These are phyloP conservation scores for Phtheirospermum japonicum DNA, from an alignment of 257 asterid species.

Conservation along the genomic window DNA sequence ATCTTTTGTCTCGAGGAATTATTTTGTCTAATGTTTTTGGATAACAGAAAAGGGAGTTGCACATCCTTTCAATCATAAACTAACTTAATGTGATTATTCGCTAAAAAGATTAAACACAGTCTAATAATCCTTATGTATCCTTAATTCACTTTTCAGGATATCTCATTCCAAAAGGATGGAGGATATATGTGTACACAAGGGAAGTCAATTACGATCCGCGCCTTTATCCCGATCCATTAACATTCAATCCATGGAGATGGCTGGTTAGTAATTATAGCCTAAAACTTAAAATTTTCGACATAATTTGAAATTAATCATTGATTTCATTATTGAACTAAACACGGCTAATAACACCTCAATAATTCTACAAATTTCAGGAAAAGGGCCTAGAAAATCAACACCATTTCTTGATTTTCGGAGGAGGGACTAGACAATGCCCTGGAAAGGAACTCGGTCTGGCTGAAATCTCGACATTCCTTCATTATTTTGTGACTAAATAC, in stretches of 20 bases:
- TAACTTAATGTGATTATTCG: constrained; percentile 27
- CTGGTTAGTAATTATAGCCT: constrained; percentile 55
- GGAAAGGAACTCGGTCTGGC: constrained; percentile 98
- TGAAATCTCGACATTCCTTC: constrained; percentile 92
- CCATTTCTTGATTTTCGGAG: constrained; percentile 83
- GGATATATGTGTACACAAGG: constrained; percentile 76
- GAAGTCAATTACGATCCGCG: constrained; percentile 84
- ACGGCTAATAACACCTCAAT: constrained; percentile 7
- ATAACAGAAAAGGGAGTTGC: constrained; percentile 36
- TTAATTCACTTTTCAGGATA: constrained; percentile 54
- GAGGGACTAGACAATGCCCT: constrained; percentile 95
- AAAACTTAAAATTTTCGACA: constrained; percentile 1
- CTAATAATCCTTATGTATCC: constrained; percentile 16
- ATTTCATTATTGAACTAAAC: too few relatives aligned
- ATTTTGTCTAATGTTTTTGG: constrained; percentile 44
- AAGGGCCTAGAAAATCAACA: constrained; percentile 68
- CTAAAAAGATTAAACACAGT: constrained; percentile 20
- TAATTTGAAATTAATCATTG: too few relatives aligned
- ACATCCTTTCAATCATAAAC: constrained; percentile 25
- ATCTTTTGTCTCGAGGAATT: constrained; percentile 40
- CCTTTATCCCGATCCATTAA: constrained; percentile 77
- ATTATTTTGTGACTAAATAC: constrained; percentile 89
- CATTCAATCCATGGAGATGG: constrained; percentile 99
- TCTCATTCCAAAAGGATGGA: constrained; percentile 87
- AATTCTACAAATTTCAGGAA: constrained; percentile 44